Evolutionary conservation across 2,329 filamentous ascomycete genomes (phyloP).

Genomic region (Sporothrix brunneoviolacea): DNA sequence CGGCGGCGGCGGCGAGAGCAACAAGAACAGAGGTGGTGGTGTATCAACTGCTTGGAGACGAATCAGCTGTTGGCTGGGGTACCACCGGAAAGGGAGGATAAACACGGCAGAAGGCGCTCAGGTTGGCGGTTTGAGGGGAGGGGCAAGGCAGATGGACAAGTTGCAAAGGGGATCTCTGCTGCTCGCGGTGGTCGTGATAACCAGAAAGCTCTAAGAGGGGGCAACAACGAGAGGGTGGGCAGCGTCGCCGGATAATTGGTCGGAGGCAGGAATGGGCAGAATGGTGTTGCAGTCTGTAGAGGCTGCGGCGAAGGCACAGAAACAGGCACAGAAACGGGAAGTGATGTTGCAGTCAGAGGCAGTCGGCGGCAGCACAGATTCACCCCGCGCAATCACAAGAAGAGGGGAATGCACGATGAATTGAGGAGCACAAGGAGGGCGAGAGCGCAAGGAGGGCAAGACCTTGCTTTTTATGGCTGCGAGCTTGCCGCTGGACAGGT

Average conservation of each 20-base stretch:
- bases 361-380: too few species aligned
- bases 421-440: too few species aligned
- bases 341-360: neutral
- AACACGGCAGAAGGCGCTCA: constrained; percentile 6
- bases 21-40: neutral
- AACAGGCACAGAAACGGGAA: neutral
- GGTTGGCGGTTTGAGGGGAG: constrained; percentile 1
- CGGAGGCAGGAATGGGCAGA: neutral
- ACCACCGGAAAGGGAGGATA: constrained; percentile 6
- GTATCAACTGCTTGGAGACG: too few species aligned
- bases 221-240: constrained; percentile 22
- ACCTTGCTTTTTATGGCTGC: too few species aligned
- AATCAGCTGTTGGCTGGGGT: constrained; percentile 5
- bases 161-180: too few species aligned
- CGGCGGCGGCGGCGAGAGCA: too few species aligned
- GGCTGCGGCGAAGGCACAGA: neutral
- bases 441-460: too few species aligned
- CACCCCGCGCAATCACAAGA: too few species aligned
- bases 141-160: too few species aligned
- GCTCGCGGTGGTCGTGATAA: constrained; percentile 3
- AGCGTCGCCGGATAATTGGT: constrained; percentile 26
- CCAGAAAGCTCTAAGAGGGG: neutral
- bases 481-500: too few species aligned
- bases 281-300: too few species aligned
- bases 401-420: too few species aligned